Percentiles rank a stretch among this genome's conserved stretches.
phyloP scores from a whole-genome alignment of 257 asterid species.

The Solanum paucissectum region DNA sequence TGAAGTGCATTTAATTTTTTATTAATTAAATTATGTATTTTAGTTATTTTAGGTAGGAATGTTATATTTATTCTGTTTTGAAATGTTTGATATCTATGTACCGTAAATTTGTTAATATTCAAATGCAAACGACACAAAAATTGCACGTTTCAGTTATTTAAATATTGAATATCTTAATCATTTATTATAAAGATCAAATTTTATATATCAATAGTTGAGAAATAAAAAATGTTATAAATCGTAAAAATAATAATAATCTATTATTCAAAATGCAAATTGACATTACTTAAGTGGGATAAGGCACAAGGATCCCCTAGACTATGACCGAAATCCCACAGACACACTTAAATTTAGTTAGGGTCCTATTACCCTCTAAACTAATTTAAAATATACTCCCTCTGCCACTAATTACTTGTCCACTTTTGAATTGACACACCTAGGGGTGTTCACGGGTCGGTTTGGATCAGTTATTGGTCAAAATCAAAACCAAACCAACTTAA shows the following conservation, averaged over 20 bases:
- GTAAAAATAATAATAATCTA: no score
- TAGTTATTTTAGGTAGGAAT: not conserved
- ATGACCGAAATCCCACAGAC: no score
- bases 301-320: no score
- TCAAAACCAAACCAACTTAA: no score
- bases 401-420: no score
- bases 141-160: not conserved
- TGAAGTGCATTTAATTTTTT: not conserved
- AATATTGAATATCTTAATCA: not conserved
- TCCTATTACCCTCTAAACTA: no score
- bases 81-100: not conserved
- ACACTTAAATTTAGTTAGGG: no score
- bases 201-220: not conserved
- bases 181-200: not conserved
- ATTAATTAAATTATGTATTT: not conserved
- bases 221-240: not conserved
- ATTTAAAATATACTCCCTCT: no score
- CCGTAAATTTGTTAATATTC: not conserved
- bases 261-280: not conserved
- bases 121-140: not conserved
- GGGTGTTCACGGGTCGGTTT: no score
- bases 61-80: not conserved
- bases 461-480: no score
- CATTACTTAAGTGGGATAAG: not conserved
- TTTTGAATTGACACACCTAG: no score